Base-by-base conservation (phyloP, 1,284 basidiomycete genomes). In the Pseudozyma sp. region DNA sequence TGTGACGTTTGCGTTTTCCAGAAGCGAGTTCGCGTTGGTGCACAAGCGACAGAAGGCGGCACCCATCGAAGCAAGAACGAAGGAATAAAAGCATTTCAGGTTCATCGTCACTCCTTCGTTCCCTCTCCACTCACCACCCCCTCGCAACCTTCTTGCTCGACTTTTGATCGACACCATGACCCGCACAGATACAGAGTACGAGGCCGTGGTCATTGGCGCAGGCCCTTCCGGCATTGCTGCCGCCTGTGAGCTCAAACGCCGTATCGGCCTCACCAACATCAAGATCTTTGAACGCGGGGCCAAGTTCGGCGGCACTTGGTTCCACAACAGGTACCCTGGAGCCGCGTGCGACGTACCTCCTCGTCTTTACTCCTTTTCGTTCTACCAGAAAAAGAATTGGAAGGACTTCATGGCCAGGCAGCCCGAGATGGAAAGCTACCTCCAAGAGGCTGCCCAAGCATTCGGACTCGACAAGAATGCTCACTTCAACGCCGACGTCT, bases 281-380 rank as follows among this genome's bases (percentile, higher is more conserved):
- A 54, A 54, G 42, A 61, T 75, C 55, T 62, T 75, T 17, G 73
- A 75, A 29, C 53, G 62, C 8, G 61, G 58, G 29, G 17, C 31
- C 45, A 30, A 51, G n/a, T 65, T 67, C 30, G 69, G 69, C 10
- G 77, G 77, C 7, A 77, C 77, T 2, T 80, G 78, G 78, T 40
- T 40, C 29, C 53, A 51, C 55, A 80, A 80, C 52, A 47, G 37
- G 14, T 81, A 81, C 49, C 67, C 79, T 0, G 75, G 71, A 1
- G 64, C 65, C 14, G 77, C 58, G 2, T 77, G 75, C 51, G 78
- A 79, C 40, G 47, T 81, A 5, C 79, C 79, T 0, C 61, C 71
- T 5, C 54, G 75, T 5, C 75, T 81, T 35, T 81, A 81, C 59
- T 76, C 72, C n/a, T 51, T 67, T 37, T 70, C 54, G 7, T 71